Base-by-base conservation (phyloP, 2,329 filamentous ascomycete genomes). In the Diaporthe sp. region DNA sequence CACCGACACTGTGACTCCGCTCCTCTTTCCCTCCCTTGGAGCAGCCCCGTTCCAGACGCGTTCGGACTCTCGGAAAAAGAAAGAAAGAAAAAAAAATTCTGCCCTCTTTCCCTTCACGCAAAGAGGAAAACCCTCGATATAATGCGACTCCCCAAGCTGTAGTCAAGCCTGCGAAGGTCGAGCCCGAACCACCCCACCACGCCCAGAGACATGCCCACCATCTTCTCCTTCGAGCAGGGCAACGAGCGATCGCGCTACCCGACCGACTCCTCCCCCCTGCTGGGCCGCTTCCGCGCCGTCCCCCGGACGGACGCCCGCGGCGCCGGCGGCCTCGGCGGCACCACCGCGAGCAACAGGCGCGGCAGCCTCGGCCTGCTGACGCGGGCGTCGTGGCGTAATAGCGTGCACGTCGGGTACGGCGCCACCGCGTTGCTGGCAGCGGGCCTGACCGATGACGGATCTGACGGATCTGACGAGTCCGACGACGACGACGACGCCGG, bases 151-250 rank as follows among this genome's bases (percentile, higher is more conserved):
- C 69, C 65, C 68, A 39, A 49, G 67, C 61, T 76, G 31, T 76
- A 76, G 75, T 65, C 70, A 58, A 69, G 73, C 75, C 73, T 76
- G 75, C 75, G 59, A 44, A 72, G 73, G 73, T 68, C 75, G 53
- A 75, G 73, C 67, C 34, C 58, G 46, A 58, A 61, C 55, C 46
- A 28, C 44, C n/a, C 28, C 72, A 39, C n/a, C 69, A 61, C 61
- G 37, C 28, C 72, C 75, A 46, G 59, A 65, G 77, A 75, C 15
- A 92, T 93, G 91, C 90, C 91, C 81, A 87, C 88, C 80, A 92
- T 93, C 86, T 93, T 93, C 84, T 87, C 89, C 82, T 93, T 93
- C 84, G 91, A 91, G 77, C 91, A 91, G 80, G 92, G 91, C 82
- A 88, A 85, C 80, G 92, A 93, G 84, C 88, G 86, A 79, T 84